Evolutionary conservation across 2,329 filamentous ascomycete species (phyloP), one percentile per base, ranked within the genome.

Genomic region (Nemania sp.): DNA sequence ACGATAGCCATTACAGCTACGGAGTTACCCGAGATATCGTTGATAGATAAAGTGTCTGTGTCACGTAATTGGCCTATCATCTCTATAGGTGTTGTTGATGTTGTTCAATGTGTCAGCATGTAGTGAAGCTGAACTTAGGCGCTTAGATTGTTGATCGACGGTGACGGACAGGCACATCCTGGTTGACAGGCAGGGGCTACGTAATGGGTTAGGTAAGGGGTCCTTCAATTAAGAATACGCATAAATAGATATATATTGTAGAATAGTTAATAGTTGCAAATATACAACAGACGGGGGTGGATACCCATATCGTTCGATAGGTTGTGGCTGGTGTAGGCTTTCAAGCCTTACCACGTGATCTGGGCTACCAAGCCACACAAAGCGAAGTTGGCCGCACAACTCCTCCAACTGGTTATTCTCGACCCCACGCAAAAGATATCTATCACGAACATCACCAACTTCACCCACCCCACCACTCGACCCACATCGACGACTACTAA

Each of bases 381-480:
- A 64, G 60, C 52, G 55, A 67, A 58, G 43, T 18, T 38, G 47
- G 56, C 20, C 29, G 58, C 60, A 64, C 64, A 62, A 58, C 52
- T 62, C n/a, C n/a, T n/a, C n/a, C n/a, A n/a, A n/a, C n/a, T n/a
- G n/a, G 57, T 61, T 60, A 67, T 66, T 35, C 53, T 56, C 57
- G 61, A 66, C 68, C 65, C 64, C 67, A 65, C 62, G 67, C 64
- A 27, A 63, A 68, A 62, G 66, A 67, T 66, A 56, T 65, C 60
- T 61, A 64, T 62, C 70, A 68, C 57, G 66, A 69, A 54, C 61
- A 59, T 58, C 70, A 68, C 57, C 68, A 69, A 54, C 61, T 53
- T 58, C 68, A 68, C 63, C n/a, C n/a, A n/a, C n/a, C n/a, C n/a
- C 70, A 68, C 63, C 57, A 70, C 59, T 59, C 64, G 35, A 62